Base-by-base conservation (phyloP, 2,329 filamentous ascomycete species). In the Botrytis paeoniae region DNA sequence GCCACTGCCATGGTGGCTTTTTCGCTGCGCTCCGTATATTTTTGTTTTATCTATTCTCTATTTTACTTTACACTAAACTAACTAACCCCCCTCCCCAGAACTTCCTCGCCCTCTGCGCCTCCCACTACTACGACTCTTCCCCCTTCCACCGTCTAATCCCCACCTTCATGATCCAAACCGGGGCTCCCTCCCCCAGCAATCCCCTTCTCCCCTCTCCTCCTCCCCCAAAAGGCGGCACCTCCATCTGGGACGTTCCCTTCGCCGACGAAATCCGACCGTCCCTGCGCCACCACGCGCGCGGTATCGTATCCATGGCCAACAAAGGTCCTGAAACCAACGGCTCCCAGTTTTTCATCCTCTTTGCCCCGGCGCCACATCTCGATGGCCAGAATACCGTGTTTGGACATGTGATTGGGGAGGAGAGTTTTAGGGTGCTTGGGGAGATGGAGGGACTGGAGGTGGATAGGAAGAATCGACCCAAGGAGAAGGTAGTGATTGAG, bases 331-430 rank as follows among this genome's bases (percentile, higher is more conserved):
- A 86, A 37, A 92, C 91, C 60, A 94, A 94, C 79, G 91, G 90
- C 25, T 92, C 89, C 66, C 93, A 97, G 81, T 97, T 96, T 83
- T 97, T 95, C 81, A 85, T 96, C 74, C 89, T 91, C 1, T 92
- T 94, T 78, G 92, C 92, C 74, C 89, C 92, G 76, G 92, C 93
- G 39, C 88, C 92, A 54, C 93, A 96, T 83, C 84, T 97, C 60
- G 93, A 96, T 81, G 93, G 93, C 7, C 88, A 93, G 80, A 96
- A 96, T 80, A 95, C 93, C 0, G 91, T 95, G 2, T 95, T 97
- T 82, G 93, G 93, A 18, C 90, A 91, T 81, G 85, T 95, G 48
- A 85, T 91, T 72, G 90, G 88, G 54, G 90, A 91, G 77, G 89
- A 90, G 62, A 86, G 88, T 72, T 78, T 90, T 65, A 88, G 85